Evolutionary conservation across 345 rosid genomes (phyloP), one percentile per base, ranked within the genome.

Genomic region (Ceriops decandra): DNA sequence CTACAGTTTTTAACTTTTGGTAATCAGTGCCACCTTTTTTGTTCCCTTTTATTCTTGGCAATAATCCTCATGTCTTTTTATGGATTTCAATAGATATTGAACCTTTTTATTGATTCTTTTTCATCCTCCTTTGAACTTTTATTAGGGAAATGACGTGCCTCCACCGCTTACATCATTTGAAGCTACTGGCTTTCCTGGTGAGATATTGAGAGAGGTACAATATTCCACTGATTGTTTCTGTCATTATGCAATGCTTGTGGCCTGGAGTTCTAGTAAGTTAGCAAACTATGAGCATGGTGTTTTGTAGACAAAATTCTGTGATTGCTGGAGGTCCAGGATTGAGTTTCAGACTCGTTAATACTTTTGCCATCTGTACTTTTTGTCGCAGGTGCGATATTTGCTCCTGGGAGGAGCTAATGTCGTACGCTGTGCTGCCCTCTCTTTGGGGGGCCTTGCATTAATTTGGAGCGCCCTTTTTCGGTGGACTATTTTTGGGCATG

Each of bases 321-420:
- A 75, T 82, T 82, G 69, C 72, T 82, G 81, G 83, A 77, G 89
- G 86, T 84, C 88, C 75, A 83, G 76, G 79, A 62, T 74, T 80
- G 72, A 82, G 84, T 68, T 71, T 82, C 82, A 84, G 82, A 76
- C 82, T 81, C 85, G 81, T 87, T 89, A 74, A 85, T 85, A 82
- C 80, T 79, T 87, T 77, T 86, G 73, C 78, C 86, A 77, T 82
- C 86, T 87, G 86, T 84, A 87, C 89, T 85, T 91, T 86, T 93
- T 87, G 86, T 83, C 96, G 87, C 91, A 90, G 98, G 89, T 90
- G 96, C 99, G 97, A 95, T 92, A 90, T 95, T 95, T 85, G 91
- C 95, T 87, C 90, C 95, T 75, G 70, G 84, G 82, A 76, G 90
- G 99, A 90, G 99, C 97, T 79, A 88, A 95, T 95, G 97, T 95